Percentiles rank a stretch among this genome's conserved stretches.
Conservation (phyloP, 1,284 basidiomycete genomes). For the Sporisorium scitamineum region DNA sequence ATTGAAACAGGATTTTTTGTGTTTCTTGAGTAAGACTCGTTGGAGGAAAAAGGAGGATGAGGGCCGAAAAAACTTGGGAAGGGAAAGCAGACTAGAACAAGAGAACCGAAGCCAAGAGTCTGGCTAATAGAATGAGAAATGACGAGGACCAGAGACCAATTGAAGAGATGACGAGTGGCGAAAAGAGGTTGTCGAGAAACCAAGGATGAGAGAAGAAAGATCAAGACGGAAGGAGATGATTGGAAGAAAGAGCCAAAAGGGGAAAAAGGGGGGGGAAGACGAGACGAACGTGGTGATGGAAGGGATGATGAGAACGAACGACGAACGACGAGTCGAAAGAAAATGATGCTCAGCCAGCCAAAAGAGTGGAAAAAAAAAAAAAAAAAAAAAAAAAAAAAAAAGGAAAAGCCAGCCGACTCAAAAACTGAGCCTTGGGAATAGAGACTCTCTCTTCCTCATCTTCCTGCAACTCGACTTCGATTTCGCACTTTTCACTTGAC, state of each 20-base stretch:
- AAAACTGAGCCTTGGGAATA: too few relatives aligned
- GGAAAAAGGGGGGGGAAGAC: slow-evolving; percentile 6
- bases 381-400: background rate
- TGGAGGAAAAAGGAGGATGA: background rate
- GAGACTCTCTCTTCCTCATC: too few relatives aligned
- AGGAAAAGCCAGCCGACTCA: background rate
- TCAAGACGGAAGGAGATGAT: slow-evolving; percentile 4
- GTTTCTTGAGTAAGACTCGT: background rate
- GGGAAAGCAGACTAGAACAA: background rate
- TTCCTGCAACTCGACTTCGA: background rate
- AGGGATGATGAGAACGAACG: slow-evolving; percentile 14
- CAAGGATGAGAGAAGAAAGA: slow-evolving; percentile 6
- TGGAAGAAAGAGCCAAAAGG: background rate
- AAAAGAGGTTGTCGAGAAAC: background rate
- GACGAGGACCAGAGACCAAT: background rate
- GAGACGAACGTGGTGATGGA: slow-evolving; percentile 25
- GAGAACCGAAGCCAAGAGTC: background rate
- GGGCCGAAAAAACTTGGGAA: background rate
- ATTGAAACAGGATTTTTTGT: background rate
- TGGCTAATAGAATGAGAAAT: slow-evolving; percentile 4
- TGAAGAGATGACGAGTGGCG: background rate
- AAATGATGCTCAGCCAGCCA: background rate
- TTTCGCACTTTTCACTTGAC: background rate
- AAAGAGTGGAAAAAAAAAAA: background rate
- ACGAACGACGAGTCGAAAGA: slow-evolving; percentile 5